phyloP scores from a whole-genome alignment of 148 eudicot genomes.

The Beta vulgaris region DNA sequence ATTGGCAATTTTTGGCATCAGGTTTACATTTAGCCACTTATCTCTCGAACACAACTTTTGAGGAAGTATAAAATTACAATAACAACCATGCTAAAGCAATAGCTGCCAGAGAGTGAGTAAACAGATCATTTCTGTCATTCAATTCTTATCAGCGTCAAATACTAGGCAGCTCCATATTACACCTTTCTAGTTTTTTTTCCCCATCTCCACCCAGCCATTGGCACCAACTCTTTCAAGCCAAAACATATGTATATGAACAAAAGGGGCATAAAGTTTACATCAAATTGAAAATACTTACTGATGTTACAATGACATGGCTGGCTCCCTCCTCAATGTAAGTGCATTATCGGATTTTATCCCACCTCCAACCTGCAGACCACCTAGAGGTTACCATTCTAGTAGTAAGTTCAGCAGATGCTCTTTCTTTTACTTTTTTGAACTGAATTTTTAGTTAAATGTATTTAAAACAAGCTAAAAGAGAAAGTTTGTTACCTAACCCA shows the following conservation, averaged over 20 bases:
- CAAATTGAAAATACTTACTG: conserved; percentile 41
- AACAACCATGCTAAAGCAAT: background rate
- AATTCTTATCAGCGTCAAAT: background rate
- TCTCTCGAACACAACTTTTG: background rate
- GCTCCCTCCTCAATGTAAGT: conserved; percentile 88
- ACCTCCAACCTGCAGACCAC: conserved; percentile 98
- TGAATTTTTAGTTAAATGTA: no score
- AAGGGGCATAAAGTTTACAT: background rate
- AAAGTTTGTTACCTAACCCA: no score
- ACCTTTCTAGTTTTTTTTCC: background rate
- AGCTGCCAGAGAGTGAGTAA: background rate
- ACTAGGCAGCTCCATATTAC: background rate
- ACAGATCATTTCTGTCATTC: background rate
- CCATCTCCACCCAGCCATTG: background rate
- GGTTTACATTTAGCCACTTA: background rate
- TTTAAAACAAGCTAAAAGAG: no score
- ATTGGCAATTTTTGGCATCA: background rate
- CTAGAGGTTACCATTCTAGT: conserved; percentile 65
- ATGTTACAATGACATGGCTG: conserved; percentile 94
- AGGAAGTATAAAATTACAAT: background rate
- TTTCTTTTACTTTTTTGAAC: no score
- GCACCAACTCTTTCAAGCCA: background rate
- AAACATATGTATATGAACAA: background rate
- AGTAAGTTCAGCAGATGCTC: conserved; percentile 41
- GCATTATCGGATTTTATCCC: conserved; percentile 84